phyloP scores from a whole-genome alignment of 2,329 filamentous ascomycete genomes.

The Keithomyces neogunnii region DNA sequence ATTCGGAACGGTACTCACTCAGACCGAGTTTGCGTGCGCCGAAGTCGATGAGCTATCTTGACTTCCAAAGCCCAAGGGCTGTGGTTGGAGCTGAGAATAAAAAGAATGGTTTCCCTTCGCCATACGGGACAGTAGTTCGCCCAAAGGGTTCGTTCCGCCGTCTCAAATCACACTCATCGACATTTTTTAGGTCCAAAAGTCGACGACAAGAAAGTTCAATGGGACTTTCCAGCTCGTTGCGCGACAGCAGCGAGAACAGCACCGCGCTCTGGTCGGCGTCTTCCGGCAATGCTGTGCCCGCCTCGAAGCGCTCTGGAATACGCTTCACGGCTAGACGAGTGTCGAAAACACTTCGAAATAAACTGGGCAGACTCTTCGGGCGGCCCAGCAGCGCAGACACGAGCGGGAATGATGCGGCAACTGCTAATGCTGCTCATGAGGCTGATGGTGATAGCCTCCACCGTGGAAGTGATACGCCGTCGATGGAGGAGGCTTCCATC shows the following conservation, averaged over 20 bases:
- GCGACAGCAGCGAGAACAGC: constrained; percentile 34
- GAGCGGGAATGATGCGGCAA: constrained; percentile 3
- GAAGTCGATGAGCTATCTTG: constrained; percentile 48
- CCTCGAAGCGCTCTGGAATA: constrained; percentile 24
- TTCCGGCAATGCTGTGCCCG: constrained; percentile 15
- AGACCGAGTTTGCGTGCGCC: constrained; percentile 30
- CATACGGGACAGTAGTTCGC: constrained; percentile 24
- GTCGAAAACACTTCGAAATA: constrained; percentile 53
- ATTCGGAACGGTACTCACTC: constrained; percentile 9
- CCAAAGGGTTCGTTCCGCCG: constrained; percentile 25
- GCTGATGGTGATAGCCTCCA: constrained; percentile 22
- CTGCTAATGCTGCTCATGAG: constrained; percentile 9
- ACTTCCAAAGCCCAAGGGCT: background rate
- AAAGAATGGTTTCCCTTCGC: constrained; percentile 21
- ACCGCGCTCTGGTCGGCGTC: constrained; percentile 23
- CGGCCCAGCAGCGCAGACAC: constrained; percentile 15
- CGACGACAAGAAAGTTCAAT: constrained; percentile 23
- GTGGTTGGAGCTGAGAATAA: background rate
- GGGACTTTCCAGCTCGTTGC: constrained; percentile 40
- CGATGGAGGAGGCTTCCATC: constrained; percentile 34
- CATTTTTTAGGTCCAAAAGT: constrained; percentile 32
- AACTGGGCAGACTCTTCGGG: constrained; percentile 39
- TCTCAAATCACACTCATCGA: constrained; percentile 33
- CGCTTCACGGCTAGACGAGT: constrained; percentile 50
- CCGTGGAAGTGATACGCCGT: constrained; percentile 23